These are phyloP conservation scores for Fusarium ambrosium DNA, from an alignment of 2,329 filamentous ascomycete species.

Conservation along the genomic window DNA sequence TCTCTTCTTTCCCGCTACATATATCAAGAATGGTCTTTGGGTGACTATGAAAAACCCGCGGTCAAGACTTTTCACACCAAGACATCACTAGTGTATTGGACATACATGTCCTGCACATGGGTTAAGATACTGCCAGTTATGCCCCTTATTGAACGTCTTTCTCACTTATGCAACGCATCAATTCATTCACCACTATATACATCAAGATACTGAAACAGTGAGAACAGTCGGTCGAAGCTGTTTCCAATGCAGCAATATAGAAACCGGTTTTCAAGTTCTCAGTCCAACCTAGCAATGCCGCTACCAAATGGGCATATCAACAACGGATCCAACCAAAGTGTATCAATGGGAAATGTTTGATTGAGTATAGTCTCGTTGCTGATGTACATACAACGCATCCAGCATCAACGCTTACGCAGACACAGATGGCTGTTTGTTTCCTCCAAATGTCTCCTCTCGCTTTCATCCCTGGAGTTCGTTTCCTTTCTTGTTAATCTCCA, in stretches of 20 bases:
- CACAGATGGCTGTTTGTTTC: conserved; percentile 4
- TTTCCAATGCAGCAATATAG: not conserved
- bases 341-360: not conserved
- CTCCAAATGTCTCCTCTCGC: not conserved
- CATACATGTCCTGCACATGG: not conserved
- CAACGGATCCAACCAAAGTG: not conserved
- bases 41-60: too few relatives aligned
- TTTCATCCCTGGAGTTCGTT: not conserved
- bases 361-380: conserved; percentile 4
- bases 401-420: conserved; percentile 6
- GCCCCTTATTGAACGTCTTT: not conserved
- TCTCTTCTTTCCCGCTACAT: too few relatives aligned
- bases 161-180: not conserved
- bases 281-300: not conserved
- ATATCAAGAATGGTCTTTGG: too few relatives aligned
- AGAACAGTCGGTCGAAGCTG: not conserved
- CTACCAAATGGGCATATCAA: not conserved
- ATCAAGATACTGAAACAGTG: not conserved
- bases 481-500: conserved; percentile 15
- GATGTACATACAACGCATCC: conserved; percentile 12
- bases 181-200: not conserved
- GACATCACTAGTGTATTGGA: not conserved
- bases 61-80: too few relatives aligned
- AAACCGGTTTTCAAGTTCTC: not conserved
- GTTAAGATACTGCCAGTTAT: not conserved